Conservation (phyloP, 2,329 filamentous ascomycete genomes). For the Didymella lethalis region DNA sequence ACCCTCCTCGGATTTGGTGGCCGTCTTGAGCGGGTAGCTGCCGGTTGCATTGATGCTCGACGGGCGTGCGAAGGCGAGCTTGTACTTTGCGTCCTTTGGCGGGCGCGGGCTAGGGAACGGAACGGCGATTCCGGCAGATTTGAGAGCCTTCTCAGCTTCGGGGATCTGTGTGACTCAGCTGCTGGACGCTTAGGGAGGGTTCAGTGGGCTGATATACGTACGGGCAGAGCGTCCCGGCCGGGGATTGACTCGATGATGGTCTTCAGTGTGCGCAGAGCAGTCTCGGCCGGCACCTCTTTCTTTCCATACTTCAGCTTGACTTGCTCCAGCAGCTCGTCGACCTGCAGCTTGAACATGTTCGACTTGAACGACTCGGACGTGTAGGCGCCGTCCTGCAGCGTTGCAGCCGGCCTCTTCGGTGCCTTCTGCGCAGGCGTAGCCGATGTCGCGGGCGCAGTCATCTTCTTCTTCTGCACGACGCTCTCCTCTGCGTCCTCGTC, state of each 20-base stretch:
- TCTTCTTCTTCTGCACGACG: conserved; percentile 20
- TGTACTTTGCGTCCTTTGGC: conserved; percentile 78
- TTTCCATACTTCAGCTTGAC: conserved; percentile 66
- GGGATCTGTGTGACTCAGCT: conserved; percentile 60
- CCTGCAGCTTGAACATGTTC: conserved; percentile 71
- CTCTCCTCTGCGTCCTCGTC: conserved; percentile 32
- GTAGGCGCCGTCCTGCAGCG: conserved; percentile 52
- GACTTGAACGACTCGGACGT: conserved; percentile 68
- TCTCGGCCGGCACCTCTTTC: conserved; percentile 61
- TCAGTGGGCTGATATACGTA: conserved; percentile 31
- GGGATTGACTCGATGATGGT: conserved; percentile 65
- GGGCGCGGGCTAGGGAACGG: conserved; percentile 87
- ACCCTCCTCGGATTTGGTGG: conserved; percentile 67
- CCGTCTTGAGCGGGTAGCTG: conserved; percentile 81
- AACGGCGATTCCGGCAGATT: conserved; percentile 72
- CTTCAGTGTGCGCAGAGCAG: conserved; percentile 62
- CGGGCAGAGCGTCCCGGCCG: conserved; percentile 57
- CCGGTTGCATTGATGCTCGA: conserved; percentile 85
- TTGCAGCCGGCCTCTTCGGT: conserved; percentile 35
- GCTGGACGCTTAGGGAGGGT: no score
- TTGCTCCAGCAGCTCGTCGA: conserved; percentile 68
- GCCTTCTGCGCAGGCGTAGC: conserved; percentile 22
- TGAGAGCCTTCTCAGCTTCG: conserved; percentile 72
- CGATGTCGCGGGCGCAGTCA: conserved; percentile 3
- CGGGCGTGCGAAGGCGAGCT: conserved; percentile 79